Evolutionary conservation across 176 grass and related monocot species (phyloP).

Genomic region (Rhynchospora tenuis): DNA sequence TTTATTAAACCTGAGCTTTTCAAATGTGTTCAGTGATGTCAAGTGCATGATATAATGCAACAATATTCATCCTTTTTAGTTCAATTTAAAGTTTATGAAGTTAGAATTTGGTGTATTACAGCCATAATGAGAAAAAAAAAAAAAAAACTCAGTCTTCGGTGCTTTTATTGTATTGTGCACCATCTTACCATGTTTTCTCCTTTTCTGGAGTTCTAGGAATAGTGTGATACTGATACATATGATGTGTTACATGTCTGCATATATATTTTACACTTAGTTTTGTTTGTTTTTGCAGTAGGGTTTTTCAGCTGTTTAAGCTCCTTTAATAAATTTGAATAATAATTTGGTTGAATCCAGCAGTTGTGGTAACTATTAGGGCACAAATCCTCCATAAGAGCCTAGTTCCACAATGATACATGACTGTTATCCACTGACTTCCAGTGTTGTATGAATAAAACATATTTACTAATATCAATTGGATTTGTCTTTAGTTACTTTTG

Average conservation of each 20-base stretch:
- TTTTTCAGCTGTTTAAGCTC: not conserved
- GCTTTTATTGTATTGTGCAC: not conserved
- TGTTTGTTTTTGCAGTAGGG: not conserved
- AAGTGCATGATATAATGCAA: not conserved
- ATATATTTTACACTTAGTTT: not conserved
- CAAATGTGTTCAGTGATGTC: not conserved
- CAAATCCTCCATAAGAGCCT: not conserved
- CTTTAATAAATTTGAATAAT: not conserved
- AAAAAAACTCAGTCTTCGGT: not conserved
- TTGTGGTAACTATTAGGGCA: not conserved
- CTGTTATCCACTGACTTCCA: not conserved
- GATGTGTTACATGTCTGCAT: too few relatives aligned
- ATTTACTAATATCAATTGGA: not conserved
- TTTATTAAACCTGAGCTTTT: not conserved
- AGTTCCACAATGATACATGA: not conserved
- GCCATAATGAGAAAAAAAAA: not conserved
- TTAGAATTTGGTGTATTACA: not conserved
- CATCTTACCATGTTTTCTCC: not conserved
- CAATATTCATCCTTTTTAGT: not conserved
- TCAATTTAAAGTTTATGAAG: not conserved
- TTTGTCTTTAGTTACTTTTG: not conserved
- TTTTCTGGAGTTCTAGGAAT: not conserved
- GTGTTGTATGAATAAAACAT: not conserved
- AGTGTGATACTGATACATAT: not conserved
- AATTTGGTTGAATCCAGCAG: not conserved